Evolutionary conservation across 352 stramenopile species (phyloP).

Genomic region (Bremia lactucae): DNA sequence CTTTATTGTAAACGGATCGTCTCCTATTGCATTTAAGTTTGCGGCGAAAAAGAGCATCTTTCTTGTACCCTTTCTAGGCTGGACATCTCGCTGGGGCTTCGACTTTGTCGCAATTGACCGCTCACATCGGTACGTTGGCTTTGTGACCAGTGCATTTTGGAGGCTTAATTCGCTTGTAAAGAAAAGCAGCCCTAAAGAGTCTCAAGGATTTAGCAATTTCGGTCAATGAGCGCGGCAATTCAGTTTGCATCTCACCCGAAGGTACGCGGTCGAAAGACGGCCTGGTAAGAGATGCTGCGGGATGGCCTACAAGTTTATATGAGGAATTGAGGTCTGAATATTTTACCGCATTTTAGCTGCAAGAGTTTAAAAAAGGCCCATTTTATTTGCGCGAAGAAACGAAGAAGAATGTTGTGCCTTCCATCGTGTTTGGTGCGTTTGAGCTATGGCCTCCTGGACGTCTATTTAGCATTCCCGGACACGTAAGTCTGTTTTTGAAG

Average conservation of each 20-base stretch:
- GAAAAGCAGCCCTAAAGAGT: slow-evolving; percentile 50
- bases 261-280: slow-evolving; percentile 76
- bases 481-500: slow-evolving; percentile 21
- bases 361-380: slow-evolving; percentile 83
- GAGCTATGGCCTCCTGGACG: slow-evolving; percentile 71
- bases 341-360: slow-evolving; percentile 47
- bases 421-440: slow-evolving; percentile 71
- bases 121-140: slow-evolving; percentile 37
- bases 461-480: slow-evolving; percentile 59
- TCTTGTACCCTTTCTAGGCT: slow-evolving; percentile 67
- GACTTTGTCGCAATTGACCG: slow-evolving; percentile 76
- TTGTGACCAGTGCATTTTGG: background rate
- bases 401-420: slow-evolving; percentile 71
- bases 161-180: slow-evolving; percentile 8
- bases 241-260: slow-evolving; percentile 75
- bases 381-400: slow-evolving; percentile 80
- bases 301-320: background rate
- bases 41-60: slow-evolving; percentile 82
- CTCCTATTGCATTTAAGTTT: slow-evolving; percentile 69
- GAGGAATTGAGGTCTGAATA: background rate
- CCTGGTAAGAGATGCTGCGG: slow-evolving; percentile 19
- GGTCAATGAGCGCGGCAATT: slow-evolving; percentile 64
- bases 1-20: slow-evolving; percentile 71
- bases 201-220: slow-evolving; percentile 54
- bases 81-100: slow-evolving; percentile 62